phyloP scores from a whole-genome alignment of 202 grass and related monocot species.

The Miscanthus sacchariflorus region DNA sequence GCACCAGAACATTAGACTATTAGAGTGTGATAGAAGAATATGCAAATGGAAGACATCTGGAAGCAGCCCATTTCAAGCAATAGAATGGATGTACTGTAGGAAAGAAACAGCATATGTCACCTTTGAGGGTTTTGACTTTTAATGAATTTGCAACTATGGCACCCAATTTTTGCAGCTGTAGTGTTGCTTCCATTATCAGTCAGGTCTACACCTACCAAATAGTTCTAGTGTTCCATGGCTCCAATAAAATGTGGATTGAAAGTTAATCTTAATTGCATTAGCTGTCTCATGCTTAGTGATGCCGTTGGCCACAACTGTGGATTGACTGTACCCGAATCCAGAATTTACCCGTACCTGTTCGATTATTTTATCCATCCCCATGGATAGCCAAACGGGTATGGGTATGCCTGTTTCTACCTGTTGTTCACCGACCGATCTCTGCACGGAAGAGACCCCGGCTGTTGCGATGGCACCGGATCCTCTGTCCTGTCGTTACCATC shows the following conservation, averaged over 20 bases:
- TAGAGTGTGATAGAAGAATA: neutral
- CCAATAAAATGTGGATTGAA: constrained; percentile 22
- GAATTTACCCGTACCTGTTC: no score
- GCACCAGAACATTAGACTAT: neutral
- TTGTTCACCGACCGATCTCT: neutral
- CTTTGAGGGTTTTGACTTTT: neutral
- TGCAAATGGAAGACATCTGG: neutral
- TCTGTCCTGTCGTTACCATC: no score
- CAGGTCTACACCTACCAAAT: neutral
- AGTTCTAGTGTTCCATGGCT: neutral
- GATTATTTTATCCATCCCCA: no score
- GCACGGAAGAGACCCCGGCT: neutral
- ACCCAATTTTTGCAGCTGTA: no score
- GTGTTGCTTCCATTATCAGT: neutral
- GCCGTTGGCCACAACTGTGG: no score
- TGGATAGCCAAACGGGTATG: no score
- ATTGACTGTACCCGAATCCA: no score
- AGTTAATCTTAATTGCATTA: neutral
- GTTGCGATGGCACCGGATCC: no score
- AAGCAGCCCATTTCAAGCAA: neutral
- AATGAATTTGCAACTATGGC: neutral
- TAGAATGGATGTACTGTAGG: neutral
- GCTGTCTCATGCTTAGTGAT: neutral
- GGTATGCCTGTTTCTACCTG: neutral
- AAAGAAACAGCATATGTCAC: neutral